Percentiles rank a stretch among this genome's conserved stretches.
These are phyloP conservation scores for Rutstroemia sp. DNA, from an alignment of 2,329 filamentous ascomycete genomes.

Conservation along the genomic window DNA sequence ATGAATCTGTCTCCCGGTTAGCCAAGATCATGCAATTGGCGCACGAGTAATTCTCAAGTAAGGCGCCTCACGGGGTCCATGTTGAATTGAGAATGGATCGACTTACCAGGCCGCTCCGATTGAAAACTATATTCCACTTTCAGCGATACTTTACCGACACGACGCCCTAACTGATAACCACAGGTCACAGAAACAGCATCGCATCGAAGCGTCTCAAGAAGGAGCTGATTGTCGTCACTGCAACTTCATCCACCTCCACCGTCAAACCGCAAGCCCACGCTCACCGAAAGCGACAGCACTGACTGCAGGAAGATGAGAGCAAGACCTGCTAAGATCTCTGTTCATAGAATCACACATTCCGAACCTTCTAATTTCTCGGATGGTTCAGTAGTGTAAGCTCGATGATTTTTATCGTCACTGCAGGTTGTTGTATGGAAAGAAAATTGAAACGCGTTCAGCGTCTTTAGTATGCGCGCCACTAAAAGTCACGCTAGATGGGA, in stretches of 20 bases:
- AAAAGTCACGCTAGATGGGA: neutral
- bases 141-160: slow-evolving; percentile 15
- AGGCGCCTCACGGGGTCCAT: neutral
- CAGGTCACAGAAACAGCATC: slow-evolving; percentile 15
- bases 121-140: slow-evolving; percentile 32
- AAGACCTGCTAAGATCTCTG: slow-evolving; percentile 32
- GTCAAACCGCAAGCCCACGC: neutral
- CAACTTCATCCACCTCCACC: slow-evolving; percentile 4
- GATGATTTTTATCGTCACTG: slow-evolving; percentile 30
- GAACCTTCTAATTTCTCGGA: slow-evolving; percentile 18
- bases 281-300: slow-evolving; percentile 8
- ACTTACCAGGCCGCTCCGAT: slow-evolving; percentile 30
- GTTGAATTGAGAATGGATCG: neutral
- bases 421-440: slow-evolving; percentile 19
- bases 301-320: neutral
- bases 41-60: neutral
- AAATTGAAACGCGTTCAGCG: slow-evolving; percentile 2
- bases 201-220: slow-evolving; percentile 23
- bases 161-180: slow-evolving; percentile 11
- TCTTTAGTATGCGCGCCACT: neutral
- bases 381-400: slow-evolving; percentile 28
- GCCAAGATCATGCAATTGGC: neutral
- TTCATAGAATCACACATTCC: slow-evolving; percentile 30
- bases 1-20: slow-evolving; percentile 15
- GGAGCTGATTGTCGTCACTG: slow-evolving; percentile 29